phyloP scores from a whole-genome alignment of 2,329 filamentous ascomycete species.

The Colletotrichum sojae region DNA sequence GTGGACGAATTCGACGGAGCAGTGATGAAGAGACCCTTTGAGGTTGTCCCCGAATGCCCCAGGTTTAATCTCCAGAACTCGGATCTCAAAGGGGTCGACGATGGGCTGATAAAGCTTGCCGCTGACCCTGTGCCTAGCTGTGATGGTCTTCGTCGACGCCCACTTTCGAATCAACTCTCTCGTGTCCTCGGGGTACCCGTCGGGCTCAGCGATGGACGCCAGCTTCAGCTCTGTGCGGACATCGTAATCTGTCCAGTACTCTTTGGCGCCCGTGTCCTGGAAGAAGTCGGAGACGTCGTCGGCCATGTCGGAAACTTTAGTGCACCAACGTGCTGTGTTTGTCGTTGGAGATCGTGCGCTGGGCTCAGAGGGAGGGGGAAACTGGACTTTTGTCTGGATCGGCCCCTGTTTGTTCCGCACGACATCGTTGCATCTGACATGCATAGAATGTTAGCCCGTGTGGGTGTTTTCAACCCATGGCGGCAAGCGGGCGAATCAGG shows the following conservation, averaged over 20 bases:
- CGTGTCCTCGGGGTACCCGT: background rate
- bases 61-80: constrained; percentile 15
- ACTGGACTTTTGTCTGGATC: background rate
- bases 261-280: background rate
- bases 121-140: background rate
- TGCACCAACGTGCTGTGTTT: background rate
- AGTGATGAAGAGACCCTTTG: background rate
- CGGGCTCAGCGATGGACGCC: background rate
- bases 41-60: background rate
- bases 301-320: background rate
- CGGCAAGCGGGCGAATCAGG: background rate
- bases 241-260: constrained; percentile 8
- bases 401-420: background rate
- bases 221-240: constrained; percentile 4
- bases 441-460: background rate
- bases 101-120: background rate
- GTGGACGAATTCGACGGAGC: constrained; percentile 10
- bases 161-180: background rate
- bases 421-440: background rate
- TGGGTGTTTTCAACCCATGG: background rate
- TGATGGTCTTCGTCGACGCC: background rate
- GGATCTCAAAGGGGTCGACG: background rate
- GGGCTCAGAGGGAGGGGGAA: background rate
- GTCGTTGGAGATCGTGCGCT: background rate
- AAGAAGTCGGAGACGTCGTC: constrained; percentile 9